These are phyloP conservation scores for Penicillium malachiteum DNA, from an alignment of 495 filamentous ascomycete species.

Conservation along the genomic window DNA sequence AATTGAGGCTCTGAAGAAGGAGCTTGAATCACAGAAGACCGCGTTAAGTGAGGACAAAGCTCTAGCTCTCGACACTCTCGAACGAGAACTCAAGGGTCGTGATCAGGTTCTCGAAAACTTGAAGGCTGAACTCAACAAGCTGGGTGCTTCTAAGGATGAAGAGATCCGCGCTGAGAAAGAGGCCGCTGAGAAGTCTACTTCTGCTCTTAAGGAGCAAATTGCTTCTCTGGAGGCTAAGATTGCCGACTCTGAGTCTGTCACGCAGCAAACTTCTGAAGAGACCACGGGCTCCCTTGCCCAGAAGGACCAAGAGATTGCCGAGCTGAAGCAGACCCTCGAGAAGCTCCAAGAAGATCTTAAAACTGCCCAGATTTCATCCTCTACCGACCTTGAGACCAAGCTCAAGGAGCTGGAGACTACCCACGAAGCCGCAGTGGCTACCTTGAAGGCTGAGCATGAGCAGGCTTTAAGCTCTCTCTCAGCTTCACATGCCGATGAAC, in stretches of 20 bases:
- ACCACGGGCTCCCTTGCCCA: conserved; percentile 28
- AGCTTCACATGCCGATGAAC: conserved; percentile 36
- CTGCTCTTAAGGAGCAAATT: conserved; percentile 38
- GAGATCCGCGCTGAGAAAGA: conserved; percentile 45
- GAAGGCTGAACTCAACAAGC: conserved; percentile 41
- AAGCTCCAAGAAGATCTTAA: conserved; percentile 38
- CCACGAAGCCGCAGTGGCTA: conserved; percentile 37
- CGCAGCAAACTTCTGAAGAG: conserved; percentile 28
- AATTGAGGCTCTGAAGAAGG: conserved; percentile 37
- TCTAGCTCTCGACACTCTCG: conserved; percentile 35
- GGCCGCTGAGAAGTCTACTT: conserved; percentile 30
- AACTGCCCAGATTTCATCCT: conserved; percentile 30
- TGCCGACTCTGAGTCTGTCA: conserved; percentile 33
- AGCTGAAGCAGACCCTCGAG: conserved; percentile 37
- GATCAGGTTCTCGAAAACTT: conserved; percentile 46
- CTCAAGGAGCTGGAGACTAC: conserved; percentile 40
- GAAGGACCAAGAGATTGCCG: conserved; percentile 40
- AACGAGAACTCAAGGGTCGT: conserved; percentile 41
- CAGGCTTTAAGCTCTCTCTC: conserved; percentile 30
- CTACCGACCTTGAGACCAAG: conserved; percentile 33
- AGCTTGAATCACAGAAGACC: conserved; percentile 37
- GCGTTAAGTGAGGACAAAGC: conserved; percentile 42
- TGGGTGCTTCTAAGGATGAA: conserved; percentile 40
- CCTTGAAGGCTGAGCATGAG: conserved; percentile 39
- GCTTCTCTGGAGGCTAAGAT: conserved; percentile 40